Base-by-base conservation (phyloP, 148 eudicot species). In the Limonium bicolor region DNA sequence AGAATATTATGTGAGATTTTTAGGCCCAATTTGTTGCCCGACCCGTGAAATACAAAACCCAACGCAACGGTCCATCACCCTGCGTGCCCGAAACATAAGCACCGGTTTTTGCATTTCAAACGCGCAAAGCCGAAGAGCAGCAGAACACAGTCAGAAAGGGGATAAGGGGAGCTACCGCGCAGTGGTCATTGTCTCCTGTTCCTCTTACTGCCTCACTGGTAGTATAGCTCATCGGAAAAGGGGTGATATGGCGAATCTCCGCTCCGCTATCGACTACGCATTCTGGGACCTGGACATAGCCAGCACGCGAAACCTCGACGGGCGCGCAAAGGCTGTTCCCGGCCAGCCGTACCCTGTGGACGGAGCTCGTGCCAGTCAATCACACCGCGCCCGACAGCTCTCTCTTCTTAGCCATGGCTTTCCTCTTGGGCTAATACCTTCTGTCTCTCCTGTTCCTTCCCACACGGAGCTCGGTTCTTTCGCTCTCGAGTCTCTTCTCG, bases 391-490 rank as follows among this genome's bases (percentile, higher is more conserved):
- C 1, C 84, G 71, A 35, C 87, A 86, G 54, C 58, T 86, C 2
- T 77, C 81, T 0, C 36, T 78, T 14, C 16, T 81, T 17, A 55
- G 76, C 11, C 65, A 50, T 40, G 96, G 96, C 22, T 81, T 81
- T 38, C 96, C 96, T 7, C 56, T 86, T 11, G 87, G 96, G 1
- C 51, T 86, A 8, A 59, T 86, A n/a, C 96, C 96, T 27, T 70
- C 74, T 34, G 53, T 39, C 43, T 41, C 73, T 10, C 81, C 74
- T 6, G 13, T 60, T 6, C n/a, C 66, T 21, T 17, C 19, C 17
- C 45, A 58, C 2, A 66, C 78, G 41, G 73, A 70, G 0, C 36
- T 64, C 49, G 93, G 71, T 34, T 62, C 84, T 50, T 62, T 86
- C 38, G 68, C 93, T 26, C 70, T 86, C 29, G 93, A 86, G 40